Evolutionary conservation across 345 rosid genomes (phyloP).

Genomic region (Aurinia saxatilis): DNA sequence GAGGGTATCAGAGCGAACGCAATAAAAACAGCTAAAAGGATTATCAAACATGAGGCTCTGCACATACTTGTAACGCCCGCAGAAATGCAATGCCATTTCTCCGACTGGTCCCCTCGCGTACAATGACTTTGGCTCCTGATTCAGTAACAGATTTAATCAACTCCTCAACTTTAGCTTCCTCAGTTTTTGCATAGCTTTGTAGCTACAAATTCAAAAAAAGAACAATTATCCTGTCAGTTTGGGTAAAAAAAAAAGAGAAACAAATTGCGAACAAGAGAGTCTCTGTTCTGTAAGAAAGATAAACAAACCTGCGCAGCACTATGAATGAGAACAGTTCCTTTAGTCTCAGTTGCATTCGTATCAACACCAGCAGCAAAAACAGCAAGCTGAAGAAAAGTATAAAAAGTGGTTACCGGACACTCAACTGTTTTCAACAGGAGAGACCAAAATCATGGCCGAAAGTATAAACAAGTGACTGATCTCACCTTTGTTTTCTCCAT

Average conservation of each 20-base stretch:
- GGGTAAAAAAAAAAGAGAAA: background rate
- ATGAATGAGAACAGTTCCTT: conserved; percentile 94
- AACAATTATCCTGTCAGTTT: background rate
- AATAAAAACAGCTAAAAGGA: background rate
- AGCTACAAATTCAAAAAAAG: conserved; percentile 39
- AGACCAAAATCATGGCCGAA: background rate
- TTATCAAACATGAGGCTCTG: background rate
- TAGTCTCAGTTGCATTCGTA: conserved; percentile 93
- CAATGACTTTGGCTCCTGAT: conserved; percentile 94
- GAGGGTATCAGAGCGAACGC: background rate
- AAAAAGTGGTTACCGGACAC: background rate
- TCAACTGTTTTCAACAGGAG: background rate
- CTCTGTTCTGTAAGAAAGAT: background rate
- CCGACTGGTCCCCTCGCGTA: conserved; percentile 95
- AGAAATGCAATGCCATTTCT: conserved; percentile 98
- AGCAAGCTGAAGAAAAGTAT: conserved; percentile 52
- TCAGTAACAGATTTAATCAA: conserved; percentile 91
- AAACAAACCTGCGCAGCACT: conserved; percentile 78
- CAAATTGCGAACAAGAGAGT: background rate
- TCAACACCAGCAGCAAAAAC: conserved; percentile 99
- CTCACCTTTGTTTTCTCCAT: conserved; percentile 88
- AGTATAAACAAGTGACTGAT: background rate
- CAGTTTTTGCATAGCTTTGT: conserved; percentile 93
- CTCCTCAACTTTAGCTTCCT: conserved; percentile 94
- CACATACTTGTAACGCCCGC: conserved; percentile 94